A percentile compares a stretch with the other conserved stretches of the same genome.
Evolutionary conservation across 352 stramenopile genomes (phyloP).

Genomic region (Pelagophyceae sp.): DNA sequence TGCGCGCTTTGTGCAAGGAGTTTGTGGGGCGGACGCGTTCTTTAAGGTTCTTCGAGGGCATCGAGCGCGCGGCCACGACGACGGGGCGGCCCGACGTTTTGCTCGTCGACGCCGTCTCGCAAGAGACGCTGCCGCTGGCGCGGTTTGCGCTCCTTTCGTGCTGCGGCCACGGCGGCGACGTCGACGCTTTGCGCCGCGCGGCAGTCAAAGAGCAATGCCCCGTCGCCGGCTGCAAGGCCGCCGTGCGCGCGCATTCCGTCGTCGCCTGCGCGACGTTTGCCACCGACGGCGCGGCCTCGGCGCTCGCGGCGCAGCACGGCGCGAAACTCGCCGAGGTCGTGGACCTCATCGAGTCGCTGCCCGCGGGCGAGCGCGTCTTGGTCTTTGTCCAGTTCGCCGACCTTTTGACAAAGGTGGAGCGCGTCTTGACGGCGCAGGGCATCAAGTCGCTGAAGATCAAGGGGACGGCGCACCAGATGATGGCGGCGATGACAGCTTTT

Average conservation of each 20-base stretch:
- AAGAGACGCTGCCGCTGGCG: background rate
- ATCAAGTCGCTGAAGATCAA: slow-evolving; percentile 33
- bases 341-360: slow-evolving; percentile 23
- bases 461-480: slow-evolving; percentile 29
- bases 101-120: background rate
- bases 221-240: slow-evolving; percentile 26
- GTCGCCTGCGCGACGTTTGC: background rate
- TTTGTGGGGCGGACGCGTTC: slow-evolving; percentile 32
- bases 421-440: slow-evolving; percentile 22
- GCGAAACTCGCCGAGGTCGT: slow-evolving; percentile 34
- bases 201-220: slow-evolving; percentile 30
- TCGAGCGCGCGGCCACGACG: slow-evolving; percentile 25
- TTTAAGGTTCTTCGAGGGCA: slow-evolving; percentile 32
- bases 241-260: slow-evolving; percentile 17
- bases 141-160: slow-evolving; percentile 25
- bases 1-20: slow-evolving; percentile 32
- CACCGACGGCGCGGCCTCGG: background rate
- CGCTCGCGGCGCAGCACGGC: slow-evolving; percentile 19
- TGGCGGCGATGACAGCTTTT: slow-evolving; percentile 29
- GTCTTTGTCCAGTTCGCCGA: slow-evolving; percentile 43
- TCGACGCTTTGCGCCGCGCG: slow-evolving; percentile 20
- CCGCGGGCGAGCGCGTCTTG: slow-evolving; percentile 32
- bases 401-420: slow-evolving; percentile 32
- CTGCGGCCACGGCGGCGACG: slow-evolving; percentile 35
- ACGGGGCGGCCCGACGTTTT: too few relatives aligned